These are phyloP conservation scores for Agaricus subrufescens DNA, from an alignment of 768 basidiomycete genomes.

Conservation along the genomic window DNA sequence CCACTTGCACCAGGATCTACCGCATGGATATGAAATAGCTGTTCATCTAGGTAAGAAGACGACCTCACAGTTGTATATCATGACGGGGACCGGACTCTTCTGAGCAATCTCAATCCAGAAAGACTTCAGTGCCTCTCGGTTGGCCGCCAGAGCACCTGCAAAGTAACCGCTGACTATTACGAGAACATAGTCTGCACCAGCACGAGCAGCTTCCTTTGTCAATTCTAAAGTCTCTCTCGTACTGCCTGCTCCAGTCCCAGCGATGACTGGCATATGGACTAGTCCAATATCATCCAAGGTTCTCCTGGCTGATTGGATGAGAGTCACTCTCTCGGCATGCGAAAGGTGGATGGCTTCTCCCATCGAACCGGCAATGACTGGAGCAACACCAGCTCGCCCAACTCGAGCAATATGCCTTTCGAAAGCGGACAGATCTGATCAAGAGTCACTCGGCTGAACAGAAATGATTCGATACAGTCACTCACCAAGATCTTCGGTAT, in stretches of 20 bases:
- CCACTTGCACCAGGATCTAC: conserved; percentile 82
- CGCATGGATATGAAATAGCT: conserved; percentile 10
- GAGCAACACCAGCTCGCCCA: conserved; percentile 64
- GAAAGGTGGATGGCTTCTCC: conserved; percentile 79
- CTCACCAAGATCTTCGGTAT: conserved; percentile 80
- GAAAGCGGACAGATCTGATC: conserved; percentile 61
- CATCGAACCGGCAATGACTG: conserved; percentile 78
- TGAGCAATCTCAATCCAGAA: conserved; percentile 75
- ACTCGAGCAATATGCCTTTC: conserved; percentile 60
- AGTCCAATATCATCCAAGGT: conserved; percentile 68
- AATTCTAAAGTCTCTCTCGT: conserved; percentile 80
- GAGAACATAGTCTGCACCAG: conserved; percentile 85
- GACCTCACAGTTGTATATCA: conserved; percentile 81
- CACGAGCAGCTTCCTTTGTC: conserved; percentile 69
- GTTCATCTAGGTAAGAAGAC: not conserved
- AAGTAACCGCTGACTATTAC: conserved; percentile 88
- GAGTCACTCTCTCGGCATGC: conserved; percentile 56
- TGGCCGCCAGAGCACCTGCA: conserved; percentile 62
- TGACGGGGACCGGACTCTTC: conserved; percentile 81
- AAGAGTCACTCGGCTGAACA: not conserved
- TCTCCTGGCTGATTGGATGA: conserved; percentile 65
- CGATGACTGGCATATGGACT: conserved; percentile 59
- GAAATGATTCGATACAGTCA: conserved; percentile 9
- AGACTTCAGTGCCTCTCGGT: conserved; percentile 66
- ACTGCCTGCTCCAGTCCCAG: conserved; percentile 79